Evolutionary conservation across 2,329 filamentous ascomycete species (phyloP).

Genomic region (Mycogone perniciosa): DNA sequence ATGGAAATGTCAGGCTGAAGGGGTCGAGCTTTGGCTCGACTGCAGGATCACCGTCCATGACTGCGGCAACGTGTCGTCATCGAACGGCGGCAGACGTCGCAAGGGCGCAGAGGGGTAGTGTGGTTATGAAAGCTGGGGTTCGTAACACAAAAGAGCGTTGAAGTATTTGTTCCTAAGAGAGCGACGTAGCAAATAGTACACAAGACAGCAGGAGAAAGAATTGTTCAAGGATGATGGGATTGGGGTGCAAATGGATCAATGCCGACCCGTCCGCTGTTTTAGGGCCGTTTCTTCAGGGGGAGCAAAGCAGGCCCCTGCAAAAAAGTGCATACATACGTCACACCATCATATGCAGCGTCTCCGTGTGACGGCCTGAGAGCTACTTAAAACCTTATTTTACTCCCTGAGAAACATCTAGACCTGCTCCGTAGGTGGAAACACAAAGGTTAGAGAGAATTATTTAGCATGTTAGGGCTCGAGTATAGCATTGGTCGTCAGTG

Average conservation of each 20-base stretch:
- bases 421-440: too few relatives aligned
- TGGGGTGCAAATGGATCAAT: too few relatives aligned
- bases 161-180: neutral
- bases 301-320: neutral
- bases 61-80: slow-evolving; percentile 14
- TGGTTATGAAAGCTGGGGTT: neutral
- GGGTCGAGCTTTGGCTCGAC: slow-evolving; percentile 69
- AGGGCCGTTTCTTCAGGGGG: neutral
- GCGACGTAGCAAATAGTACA: neutral
- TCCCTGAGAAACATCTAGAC: too few relatives aligned
- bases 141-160: too few relatives aligned
- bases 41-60: slow-evolving; percentile 68
- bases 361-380: too few relatives aligned
- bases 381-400: too few relatives aligned
- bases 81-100: neutral
- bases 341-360: neutral
- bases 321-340: neutral
- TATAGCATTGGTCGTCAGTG: too few relatives aligned
- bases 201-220: neutral
- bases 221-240: neutral
- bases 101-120: neutral
- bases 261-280: too few relatives aligned
- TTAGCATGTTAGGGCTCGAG: too few relatives aligned
- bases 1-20: slow-evolving; percentile 79
- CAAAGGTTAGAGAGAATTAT: too few relatives aligned